phyloP scores from a whole-genome alignment of 768 basidiomycete species.

The Collybiopsis luxurians region DNA sequence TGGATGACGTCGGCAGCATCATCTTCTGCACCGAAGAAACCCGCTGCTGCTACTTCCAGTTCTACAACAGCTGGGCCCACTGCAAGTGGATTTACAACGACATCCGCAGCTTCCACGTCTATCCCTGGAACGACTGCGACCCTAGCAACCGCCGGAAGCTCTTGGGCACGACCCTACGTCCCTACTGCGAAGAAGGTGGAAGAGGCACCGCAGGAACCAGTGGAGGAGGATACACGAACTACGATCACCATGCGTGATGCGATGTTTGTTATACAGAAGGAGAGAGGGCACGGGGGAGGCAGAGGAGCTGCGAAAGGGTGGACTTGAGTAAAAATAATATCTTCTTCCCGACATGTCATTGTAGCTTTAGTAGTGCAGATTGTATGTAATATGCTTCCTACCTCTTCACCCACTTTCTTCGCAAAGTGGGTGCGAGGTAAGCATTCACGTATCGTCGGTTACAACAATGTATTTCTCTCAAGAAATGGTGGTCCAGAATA shows the following conservation, averaged over 20 bases:
- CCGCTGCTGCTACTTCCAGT: conserved; percentile 30
- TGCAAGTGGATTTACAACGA: conserved; percentile 19
- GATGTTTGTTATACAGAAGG: conserved; percentile 82
- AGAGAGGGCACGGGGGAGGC: conserved; percentile 81
- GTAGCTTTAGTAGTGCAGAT: too few species aligned
- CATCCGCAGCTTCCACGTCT: conserved; percentile 23
- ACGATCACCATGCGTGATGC: conserved; percentile 75
- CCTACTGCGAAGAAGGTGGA: conserved; percentile 44
- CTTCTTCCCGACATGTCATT: too few species aligned
- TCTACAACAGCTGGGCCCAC: conserved; percentile 19
- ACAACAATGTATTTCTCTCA: too few species aligned
- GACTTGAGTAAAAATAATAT: conserved; percentile 35
- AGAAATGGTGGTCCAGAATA: too few species aligned
- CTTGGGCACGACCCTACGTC: conserved; percentile 66
- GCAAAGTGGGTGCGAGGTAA: too few species aligned
- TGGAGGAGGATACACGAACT: conserved; percentile 58
- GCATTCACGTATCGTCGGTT: too few species aligned
- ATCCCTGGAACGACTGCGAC: conserved; percentile 7
- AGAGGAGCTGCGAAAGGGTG: conserved; percentile 72
- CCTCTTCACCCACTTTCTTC: too few species aligned
- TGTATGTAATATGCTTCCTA: too few species aligned
- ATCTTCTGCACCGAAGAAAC: conserved; percentile 30
- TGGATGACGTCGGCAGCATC: conserved; percentile 79
- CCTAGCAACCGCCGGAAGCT: conserved; percentile 27
- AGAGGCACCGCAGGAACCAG: conserved; percentile 26